These are phyloP conservation scores for Cupressus sempervirens DNA, from an alignment of 75 land plant species.

Conservation along the genomic window DNA sequence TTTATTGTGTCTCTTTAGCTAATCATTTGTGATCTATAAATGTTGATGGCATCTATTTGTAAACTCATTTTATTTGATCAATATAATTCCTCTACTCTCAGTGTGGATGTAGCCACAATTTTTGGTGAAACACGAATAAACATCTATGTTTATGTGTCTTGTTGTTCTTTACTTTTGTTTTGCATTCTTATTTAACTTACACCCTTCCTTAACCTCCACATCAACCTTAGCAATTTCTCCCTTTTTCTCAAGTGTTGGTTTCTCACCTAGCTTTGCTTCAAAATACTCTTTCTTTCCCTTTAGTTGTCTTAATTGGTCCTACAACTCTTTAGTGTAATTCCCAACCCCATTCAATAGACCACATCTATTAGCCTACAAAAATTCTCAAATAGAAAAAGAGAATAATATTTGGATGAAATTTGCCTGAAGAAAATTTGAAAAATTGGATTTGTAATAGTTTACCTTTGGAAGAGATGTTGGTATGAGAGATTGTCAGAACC, in stretches of 20 bases:
- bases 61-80: no score
- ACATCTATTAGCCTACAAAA: not conserved
- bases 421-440: not conserved
- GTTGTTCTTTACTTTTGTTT: no score
- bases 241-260: not conserved
- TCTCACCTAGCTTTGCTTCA: not conserved
- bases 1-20: no score
- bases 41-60: no score
- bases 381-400: not conserved
- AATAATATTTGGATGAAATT: no score
- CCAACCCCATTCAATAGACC: not conserved
- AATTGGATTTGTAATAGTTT: no score
- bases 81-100: no score
- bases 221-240: not conserved
- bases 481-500: slow-evolving; percentile 3
- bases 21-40: no score
- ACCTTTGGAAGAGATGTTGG: not conserved
- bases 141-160: no score
- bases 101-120: no score
- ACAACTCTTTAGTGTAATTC: not conserved
- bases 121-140: no score
- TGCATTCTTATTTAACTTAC: no score
- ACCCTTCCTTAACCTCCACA: not conserved
- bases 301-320: not conserved
- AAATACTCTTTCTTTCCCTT: not conserved